Conservation (phyloP, 345 rosid genomes). For the Melaleuca alternifolia region DNA sequence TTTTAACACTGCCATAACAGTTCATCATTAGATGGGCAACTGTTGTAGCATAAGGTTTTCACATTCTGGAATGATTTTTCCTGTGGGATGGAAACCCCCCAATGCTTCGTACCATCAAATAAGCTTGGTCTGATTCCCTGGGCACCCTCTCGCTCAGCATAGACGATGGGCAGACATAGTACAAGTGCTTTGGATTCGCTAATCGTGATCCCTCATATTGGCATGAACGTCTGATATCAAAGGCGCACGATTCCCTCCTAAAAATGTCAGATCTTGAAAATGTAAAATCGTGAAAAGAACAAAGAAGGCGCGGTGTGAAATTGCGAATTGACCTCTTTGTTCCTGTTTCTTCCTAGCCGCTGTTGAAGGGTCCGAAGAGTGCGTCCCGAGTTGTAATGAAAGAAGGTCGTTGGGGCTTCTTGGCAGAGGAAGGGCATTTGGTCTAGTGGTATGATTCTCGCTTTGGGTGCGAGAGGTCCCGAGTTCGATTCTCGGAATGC, state of each 20-base stretch:
- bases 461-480: conserved; percentile 97
- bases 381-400: too few species aligned
- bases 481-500: conserved; percentile 85
- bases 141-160: not conserved
- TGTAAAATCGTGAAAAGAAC: not conserved
- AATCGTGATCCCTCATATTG: not conserved
- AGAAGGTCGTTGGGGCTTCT: too few species aligned
- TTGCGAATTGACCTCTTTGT: too few species aligned
- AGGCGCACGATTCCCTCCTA: not conserved
- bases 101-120: not conserved
- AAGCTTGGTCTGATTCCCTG: not conserved
- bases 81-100: not conserved
- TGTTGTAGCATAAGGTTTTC: not conserved
- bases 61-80: not conserved
- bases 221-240: not conserved
- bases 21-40: not conserved
- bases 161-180: not conserved
- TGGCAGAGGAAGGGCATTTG: not conserved
- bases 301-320: too few species aligned
- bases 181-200: not conserved
- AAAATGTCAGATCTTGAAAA: not conserved
- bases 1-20: not conserved
- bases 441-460: conserved; percentile 26
- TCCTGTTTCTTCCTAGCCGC: too few species aligned
- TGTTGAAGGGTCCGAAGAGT: too few species aligned